These are phyloP conservation scores for Dunaliella primolecta DNA, from an alignment of 139 green algal species.

Conservation along the genomic window DNA sequence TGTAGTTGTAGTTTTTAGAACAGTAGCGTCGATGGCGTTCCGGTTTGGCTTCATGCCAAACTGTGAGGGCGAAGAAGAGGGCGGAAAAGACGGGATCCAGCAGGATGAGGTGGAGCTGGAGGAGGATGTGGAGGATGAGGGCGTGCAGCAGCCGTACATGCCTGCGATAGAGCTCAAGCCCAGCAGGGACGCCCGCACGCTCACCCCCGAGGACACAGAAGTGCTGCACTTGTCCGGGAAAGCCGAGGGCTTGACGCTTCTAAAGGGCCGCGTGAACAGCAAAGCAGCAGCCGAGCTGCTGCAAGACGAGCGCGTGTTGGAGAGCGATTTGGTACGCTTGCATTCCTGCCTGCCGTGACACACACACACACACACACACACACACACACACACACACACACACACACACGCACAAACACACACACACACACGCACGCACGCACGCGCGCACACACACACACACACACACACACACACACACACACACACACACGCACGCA, in stretches of 20 bases:
- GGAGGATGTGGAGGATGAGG: neutral
- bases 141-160: neutral
- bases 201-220: neutral
- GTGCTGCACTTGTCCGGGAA: neutral
- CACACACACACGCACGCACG: neutral
- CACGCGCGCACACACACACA: neutral
- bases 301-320: conserved; percentile 23
- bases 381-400: too few species aligned
- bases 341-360: neutral
- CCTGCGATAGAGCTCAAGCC: neutral
- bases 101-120: neutral
- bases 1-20: too few species aligned
- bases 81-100: neutral
- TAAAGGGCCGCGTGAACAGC: conserved; percentile 36
- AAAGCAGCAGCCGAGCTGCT: conserved; percentile 42
- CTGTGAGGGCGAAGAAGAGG: neutral
- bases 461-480: neutral
- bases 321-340: conserved; percentile 61
- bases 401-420: too few species aligned
- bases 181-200: neutral
- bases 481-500: neutral
- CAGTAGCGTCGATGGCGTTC: too few species aligned
- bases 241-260: neutral
- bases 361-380: neutral
- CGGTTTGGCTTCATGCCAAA: neutral